Conservation (phyloP, 345 rosid genomes). For the Citrus sp. region DNA sequence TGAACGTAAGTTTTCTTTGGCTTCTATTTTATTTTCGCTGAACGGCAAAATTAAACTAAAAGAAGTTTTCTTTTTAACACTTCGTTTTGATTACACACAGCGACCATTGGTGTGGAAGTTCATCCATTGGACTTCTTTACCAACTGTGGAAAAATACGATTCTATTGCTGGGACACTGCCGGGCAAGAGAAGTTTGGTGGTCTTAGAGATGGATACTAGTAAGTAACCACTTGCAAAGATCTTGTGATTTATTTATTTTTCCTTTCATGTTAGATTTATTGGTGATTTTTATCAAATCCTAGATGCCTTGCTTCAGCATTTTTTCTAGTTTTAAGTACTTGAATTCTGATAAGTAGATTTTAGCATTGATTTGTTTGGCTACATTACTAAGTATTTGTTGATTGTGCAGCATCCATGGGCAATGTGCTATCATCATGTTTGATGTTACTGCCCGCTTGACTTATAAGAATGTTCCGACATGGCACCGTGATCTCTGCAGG, state of each 20-base stretch:
- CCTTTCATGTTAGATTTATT: background rate
- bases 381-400: background rate
- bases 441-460: conserved; percentile 57
- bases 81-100: conserved; percentile 11
- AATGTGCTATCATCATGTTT: conserved; percentile 58
- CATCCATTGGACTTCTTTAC: conserved; percentile 52
- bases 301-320: background rate
- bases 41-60: too few relatives aligned
- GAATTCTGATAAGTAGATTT: background rate
- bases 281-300: background rate
- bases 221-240: conserved; percentile 3
- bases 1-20: conserved; percentile 44
- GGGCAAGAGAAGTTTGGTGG: conserved; percentile 55
- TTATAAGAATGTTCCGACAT: conserved; percentile 57
- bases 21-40: too few relatives aligned
- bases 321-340: background rate
- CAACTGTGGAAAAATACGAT: conserved; percentile 43
- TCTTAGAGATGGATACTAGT: conserved; percentile 52
- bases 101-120: conserved; percentile 52
- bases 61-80: background rate
- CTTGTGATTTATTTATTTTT: background rate
- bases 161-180: conserved; percentile 56
- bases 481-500: conserved; percentile 61
- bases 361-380: background rate
- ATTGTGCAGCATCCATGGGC: conserved; percentile 49